A percentile compares a stretch with the other conserved stretches of the same genome.
Evolutionary conservation across 2,329 filamentous ascomycete genomes (phyloP).

Genomic region (Xylariaceae sp.): DNA sequence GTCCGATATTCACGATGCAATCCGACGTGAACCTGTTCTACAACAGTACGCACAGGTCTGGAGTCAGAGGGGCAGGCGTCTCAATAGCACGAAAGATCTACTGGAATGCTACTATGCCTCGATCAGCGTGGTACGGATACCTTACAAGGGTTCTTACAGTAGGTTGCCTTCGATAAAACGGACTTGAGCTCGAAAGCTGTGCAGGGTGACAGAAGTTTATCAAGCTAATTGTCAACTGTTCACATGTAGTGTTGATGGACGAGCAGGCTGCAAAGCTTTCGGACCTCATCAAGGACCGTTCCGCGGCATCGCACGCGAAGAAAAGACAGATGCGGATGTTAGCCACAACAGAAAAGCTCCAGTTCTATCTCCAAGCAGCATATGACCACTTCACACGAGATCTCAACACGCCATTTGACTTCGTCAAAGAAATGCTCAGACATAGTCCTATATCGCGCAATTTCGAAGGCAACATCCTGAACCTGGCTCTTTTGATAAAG

Average conservation of each 20-base stretch:
- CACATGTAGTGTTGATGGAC: constrained; percentile 42
- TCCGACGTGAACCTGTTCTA: constrained; percentile 31
- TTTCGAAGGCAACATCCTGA: constrained; percentile 31
- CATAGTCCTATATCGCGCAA: constrained; percentile 29
- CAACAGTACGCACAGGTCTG: constrained; percentile 40
- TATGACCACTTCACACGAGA: constrained; percentile 31
- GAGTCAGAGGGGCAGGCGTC: constrained; percentile 36
- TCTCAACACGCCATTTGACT: constrained; percentile 31
- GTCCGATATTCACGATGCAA: constrained; percentile 30
- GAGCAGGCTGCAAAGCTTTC: constrained; percentile 45
- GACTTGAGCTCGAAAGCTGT: background rate
- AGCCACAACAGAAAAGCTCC: constrained; percentile 26
- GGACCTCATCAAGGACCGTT: constrained; percentile 37
- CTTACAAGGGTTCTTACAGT: constrained; percentile 35
- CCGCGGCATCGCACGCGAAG: constrained; percentile 35
- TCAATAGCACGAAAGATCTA: constrained; percentile 42
- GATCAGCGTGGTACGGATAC: constrained; percentile 45
- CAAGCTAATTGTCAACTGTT: constrained; percentile 1
- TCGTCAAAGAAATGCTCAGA: constrained; percentile 31
- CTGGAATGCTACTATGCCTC: constrained; percentile 48
- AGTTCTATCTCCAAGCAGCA: constrained; percentile 31
- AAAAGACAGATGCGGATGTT: constrained; percentile 41
- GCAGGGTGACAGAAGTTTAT: background rate
- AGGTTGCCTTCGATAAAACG: constrained; percentile 8
- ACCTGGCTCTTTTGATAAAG: constrained; percentile 27